Base-by-base conservation (phyloP, 805 yeast species). In the Metschnikowia bowlesiae region DNA sequence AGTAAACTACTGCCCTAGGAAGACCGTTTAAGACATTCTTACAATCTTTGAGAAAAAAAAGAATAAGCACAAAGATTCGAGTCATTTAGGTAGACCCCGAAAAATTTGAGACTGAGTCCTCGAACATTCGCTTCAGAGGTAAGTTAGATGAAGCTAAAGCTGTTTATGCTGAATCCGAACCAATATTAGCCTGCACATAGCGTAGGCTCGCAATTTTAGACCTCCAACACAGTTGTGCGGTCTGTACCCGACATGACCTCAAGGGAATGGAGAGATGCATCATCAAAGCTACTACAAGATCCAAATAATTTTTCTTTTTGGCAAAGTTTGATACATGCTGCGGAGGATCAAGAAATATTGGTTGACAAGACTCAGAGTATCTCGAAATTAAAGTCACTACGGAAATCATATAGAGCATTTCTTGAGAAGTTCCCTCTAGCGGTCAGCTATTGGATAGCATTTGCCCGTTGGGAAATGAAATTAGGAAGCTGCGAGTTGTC, bases 81-180 rank as follows among this genome's bases (percentile, higher is more conserved):
- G 82, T 86, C 47, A 79, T 85, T 53, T 90, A 85, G 65, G 77
- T 86, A 45, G 86, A 85, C 57, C 92, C 92, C 10, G 91, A 92
- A 57, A 82, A 81, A 47, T 91, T 86, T 39, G 90, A 85, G 64
- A 86, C 91, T 41, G 92, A 85, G 65, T 85, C 86, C 63, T 81
- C 87, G 11, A 62, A 79, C 30, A 81, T 80, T 28, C 74, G 89
- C 62, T 82, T 78, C 68, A 74, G 79, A 56, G 89, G 89, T 51
- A 89, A 85, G 62, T 60, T 68, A 49, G 67, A 60, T 6, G 77
- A 75, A 60, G 90, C 90, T 37, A 81, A 80, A 51, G 76, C 75
- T 8, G 89, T 85, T 29, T 85, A 86, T 62, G 18, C 18, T 16
- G 18, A 16, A 16, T 16, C 18, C 18, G 18, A 16, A 16, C 18